Evolutionary conservation across 345 rosid genomes (phyloP).

Genomic region (Citrus glauca): DNA sequence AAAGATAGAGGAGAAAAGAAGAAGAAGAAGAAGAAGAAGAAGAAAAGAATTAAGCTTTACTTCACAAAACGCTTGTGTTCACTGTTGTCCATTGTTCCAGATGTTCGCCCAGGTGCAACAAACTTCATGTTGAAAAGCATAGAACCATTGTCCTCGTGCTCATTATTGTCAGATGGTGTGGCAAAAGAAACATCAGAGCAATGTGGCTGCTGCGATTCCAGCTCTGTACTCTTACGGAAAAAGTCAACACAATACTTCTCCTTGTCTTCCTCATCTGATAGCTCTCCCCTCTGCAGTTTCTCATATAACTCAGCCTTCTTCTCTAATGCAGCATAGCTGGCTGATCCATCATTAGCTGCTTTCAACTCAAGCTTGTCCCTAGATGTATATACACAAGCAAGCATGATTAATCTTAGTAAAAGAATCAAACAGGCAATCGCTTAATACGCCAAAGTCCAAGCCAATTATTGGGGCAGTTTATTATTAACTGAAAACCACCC

Average conservation of each 20-base stretch:
- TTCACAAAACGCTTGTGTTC: constrained; percentile 86
- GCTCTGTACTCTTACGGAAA: constrained; percentile 60
- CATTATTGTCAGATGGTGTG: constrained; percentile 31
- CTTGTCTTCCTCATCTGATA: constrained; percentile 81
- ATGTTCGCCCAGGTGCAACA: constrained; percentile 57
- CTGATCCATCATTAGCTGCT: constrained; percentile 75
- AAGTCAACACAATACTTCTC: constrained; percentile 94
- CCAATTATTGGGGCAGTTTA: too few species aligned
- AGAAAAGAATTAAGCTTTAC: constrained; percentile 24
- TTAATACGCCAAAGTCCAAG: neutral
- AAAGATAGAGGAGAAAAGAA: too few species aligned
- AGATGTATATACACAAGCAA: constrained; percentile 15
- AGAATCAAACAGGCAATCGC: neutral
- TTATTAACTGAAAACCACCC: neutral
- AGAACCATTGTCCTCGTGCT: constrained; percentile 35
- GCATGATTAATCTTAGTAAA: constrained; percentile 1
- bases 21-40: too few species aligned
- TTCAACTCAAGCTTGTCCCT: constrained; percentile 94
- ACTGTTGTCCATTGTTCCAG: constrained; percentile 49
- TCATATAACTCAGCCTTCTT: constrained; percentile 86
- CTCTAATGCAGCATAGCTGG: constrained; percentile 84
- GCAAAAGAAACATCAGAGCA: constrained; percentile 18
- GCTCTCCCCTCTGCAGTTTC: constrained; percentile 72
- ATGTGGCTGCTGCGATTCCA: constrained; percentile 27
- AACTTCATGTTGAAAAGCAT: constrained; percentile 39